Conservation (phyloP, 352 stramenopile genomes). For the Pythium angustatum region DNA sequence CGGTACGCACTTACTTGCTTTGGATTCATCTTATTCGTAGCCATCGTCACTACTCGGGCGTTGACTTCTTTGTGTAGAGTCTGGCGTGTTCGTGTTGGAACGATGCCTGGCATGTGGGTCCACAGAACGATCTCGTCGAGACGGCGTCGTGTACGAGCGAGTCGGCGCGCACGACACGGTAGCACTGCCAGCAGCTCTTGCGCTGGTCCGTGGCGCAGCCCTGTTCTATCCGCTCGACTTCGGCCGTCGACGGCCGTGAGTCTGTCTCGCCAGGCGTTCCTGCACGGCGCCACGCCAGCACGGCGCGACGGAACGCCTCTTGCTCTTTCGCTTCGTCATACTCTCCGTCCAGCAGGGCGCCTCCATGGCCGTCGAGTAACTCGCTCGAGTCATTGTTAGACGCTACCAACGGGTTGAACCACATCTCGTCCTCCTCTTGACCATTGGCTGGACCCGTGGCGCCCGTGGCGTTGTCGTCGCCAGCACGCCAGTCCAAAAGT, state of each 20-base stretch:
- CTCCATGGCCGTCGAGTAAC: constrained; percentile 29
- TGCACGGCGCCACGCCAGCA: constrained; percentile 59
- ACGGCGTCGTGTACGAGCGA: constrained; percentile 42
- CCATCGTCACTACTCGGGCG: not conserved
- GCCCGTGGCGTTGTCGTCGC: constrained; percentile 17
- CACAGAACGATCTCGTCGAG: constrained; percentile 62
- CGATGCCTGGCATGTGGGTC: constrained; percentile 32
- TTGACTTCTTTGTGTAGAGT: constrained; percentile 38
- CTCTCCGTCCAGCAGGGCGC: constrained; percentile 49
- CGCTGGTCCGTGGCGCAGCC: constrained; percentile 40
- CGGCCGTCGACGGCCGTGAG: constrained; percentile 13
- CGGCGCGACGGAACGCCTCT: constrained; percentile 56
- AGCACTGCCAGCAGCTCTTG: constrained; percentile 86
- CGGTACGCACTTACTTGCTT: too few relatives aligned
- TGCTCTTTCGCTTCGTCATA: constrained; percentile 78
- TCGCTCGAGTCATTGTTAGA: constrained; percentile 11
- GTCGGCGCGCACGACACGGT: constrained; percentile 50
- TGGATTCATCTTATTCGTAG: not conserved
- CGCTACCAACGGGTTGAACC: constrained; percentile 53
- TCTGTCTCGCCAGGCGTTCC: constrained; percentile 3
- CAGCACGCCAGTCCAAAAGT: constrained; percentile 69
- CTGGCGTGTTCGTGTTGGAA: constrained; percentile 60
- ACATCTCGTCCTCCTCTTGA: constrained; percentile 46
- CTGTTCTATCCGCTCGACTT: constrained; percentile 51
- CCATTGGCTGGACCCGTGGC: not conserved